Conservation (phyloP, 2,329 filamentous ascomycete genomes). For the Cephalotrichum gorgonifer region DNA sequence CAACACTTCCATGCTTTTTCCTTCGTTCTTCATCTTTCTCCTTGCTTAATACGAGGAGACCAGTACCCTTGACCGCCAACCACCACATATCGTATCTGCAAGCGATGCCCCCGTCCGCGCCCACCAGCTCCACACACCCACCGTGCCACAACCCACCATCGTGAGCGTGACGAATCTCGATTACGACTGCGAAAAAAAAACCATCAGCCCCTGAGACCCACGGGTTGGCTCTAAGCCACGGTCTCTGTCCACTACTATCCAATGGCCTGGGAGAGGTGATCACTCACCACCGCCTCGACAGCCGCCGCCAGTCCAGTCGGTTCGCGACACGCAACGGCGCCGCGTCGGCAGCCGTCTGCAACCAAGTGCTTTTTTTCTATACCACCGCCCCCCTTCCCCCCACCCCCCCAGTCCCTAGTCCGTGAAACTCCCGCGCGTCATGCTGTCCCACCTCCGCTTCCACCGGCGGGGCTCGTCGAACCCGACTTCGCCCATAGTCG, state of each 20-base stretch:
- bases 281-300: not conserved
- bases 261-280: too few relatives aligned
- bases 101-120: not conserved
- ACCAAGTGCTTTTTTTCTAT: too few relatives aligned
- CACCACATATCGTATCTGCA: not conserved
- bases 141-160: not conserved
- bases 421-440: conserved; percentile 12
- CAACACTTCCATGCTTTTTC: not conserved
- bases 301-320: not conserved
- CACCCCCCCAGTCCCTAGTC: not conserved
- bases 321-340: not conserved
- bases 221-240: not conserved
- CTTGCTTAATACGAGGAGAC: not conserved
- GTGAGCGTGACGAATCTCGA: not conserved
- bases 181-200: too few relatives aligned
- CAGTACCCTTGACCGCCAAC: not conserved
- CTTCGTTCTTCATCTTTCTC: not conserved
- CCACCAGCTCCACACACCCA: not conserved
- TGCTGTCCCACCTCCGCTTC: conserved; percentile 47
- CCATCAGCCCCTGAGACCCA: too few relatives aligned
- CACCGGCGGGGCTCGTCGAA: conserved; percentile 46
- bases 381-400: not conserved
- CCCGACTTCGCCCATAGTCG: conserved; percentile 41
- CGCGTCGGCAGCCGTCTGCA: not conserved
- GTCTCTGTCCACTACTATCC: not conserved